Evolutionary conservation across 2,329 filamentous ascomycete genomes (phyloP), one percentile per base, ranked within the genome.

Genomic region (Neopestalotiopsis sp.): DNA sequence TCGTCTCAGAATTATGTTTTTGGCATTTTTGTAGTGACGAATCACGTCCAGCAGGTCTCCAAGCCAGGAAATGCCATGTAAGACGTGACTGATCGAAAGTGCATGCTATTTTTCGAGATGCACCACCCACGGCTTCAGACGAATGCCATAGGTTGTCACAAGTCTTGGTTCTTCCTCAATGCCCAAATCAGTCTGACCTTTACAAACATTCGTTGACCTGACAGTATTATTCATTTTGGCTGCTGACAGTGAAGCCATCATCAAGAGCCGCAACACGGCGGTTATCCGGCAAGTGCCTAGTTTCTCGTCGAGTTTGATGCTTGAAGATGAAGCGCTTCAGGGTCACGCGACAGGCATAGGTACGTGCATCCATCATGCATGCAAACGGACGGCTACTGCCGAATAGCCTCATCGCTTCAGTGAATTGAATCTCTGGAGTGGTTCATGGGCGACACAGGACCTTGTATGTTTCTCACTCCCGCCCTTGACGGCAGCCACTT

Each of bases 271-370:
- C n/a, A 10, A 53, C n/a, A 53, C 4, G n/a, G 45, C 45, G 45
- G 45, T 53, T 53, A 53, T 53, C 45, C 45, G 45, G 45, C 45
- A 53, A 53, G 45, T 53, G n/a, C 6, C 45, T 20, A 53, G 45
- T 53, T 53, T 53, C 45, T 53, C 20, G 45, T 53, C 45, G n/a
- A 20, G 45, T 53, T 53, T 53, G 45, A 53, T 53, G n/a, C 17
- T 53, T 53, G n/a, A 53, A 53, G 45, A 53, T 53, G 45, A 53
- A 53, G 45, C 45, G 45, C 45, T 53, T 24, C 45, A 53, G 45
- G 45, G 45, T 53, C 45, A 53, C 45, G 45, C 45, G 45, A 53
- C 45, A 53, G 2, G 45, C 20, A 20, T 53, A 53, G 17, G n/a
- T 53, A 17, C n/a, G 45, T 53, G 17, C 45, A 10, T n/a, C 45